Base-by-base conservation (phyloP, 257 asterid genomes). In the Solanum tarapatanum region DNA sequence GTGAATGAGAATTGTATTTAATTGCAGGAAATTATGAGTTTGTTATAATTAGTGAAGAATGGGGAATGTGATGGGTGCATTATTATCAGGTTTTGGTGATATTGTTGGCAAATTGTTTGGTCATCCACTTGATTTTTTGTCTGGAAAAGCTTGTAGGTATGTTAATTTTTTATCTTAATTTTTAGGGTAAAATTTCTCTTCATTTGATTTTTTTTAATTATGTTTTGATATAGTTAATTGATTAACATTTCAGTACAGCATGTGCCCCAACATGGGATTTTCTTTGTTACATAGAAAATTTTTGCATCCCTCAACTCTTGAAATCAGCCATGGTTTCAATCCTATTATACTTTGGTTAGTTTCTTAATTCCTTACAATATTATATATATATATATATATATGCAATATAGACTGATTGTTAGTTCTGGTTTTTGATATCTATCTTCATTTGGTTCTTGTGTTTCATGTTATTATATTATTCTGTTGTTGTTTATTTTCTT, bases 41-140 rank as follows among this genome's bases (percentile, higher is more conserved):
- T 16, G 23, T 32, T 21, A 84, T 41, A 32, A 21, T 69, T 28
- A 76, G 83, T 43, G 55, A 4, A 39, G 35, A 76, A 95, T 95
- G 98, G 98, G 94, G 83, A 93, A 92, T 88, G 88, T 90, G 8
- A 84, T 92, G 66, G 92, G 94, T 35, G 89, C 98, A 19, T 30
- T 93, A 32, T 76, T 90, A 48, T 88, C 91, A 2, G 97, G 98
- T 83, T 26, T 94, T 74, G 92, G 91, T 64, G 93, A 92, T 89
- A 89, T 89, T 17, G 10, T 93, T 43, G 94, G 93, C 36, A 92
- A 89, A 17, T 35, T 90, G 72, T 86, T 95, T 12, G 98, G 98
- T 12, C 98, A 94, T 84, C 98, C 98, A 85, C 94, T 95, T 39
- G 97, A 94, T 82, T 94, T 94, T 87, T 93, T 95, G 13, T 88